Evolutionary conservation across 2,329 filamentous ascomycete species (phyloP).

Genomic region (Clonostachys sp.): DNA sequence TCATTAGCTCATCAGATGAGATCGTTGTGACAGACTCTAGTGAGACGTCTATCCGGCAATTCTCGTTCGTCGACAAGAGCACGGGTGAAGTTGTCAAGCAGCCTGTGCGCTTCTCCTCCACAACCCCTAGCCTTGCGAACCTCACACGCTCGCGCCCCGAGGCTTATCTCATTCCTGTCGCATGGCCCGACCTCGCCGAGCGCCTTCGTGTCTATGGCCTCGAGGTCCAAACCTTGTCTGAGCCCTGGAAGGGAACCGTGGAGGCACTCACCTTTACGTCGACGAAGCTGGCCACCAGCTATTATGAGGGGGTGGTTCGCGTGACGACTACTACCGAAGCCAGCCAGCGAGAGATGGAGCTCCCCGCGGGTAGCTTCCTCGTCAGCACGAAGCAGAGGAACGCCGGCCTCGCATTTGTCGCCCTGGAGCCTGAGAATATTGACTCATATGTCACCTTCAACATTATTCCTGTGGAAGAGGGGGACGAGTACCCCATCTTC

Average conservation of each 20-base stretch:
- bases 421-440: slow-evolving; percentile 22
- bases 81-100: slow-evolving; percentile 15
- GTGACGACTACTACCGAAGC: slow-evolving; percentile 12
- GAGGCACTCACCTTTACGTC: slow-evolving; percentile 18
- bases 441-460: slow-evolving; percentile 23
- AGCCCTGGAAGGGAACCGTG: slow-evolving; percentile 14
- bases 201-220: slow-evolving; percentile 15
- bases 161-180: slow-evolving; percentile 19
- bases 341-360: slow-evolving; percentile 6
- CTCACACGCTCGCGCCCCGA: slow-evolving; percentile 20
- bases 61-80: slow-evolving; percentile 17
- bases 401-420: slow-evolving; percentile 17
- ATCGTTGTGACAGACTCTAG: slow-evolving; percentile 19
- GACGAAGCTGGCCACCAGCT: slow-evolving; percentile 8
- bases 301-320: slow-evolving; percentile 18
- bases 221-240: slow-evolving; percentile 12
- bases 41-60: slow-evolving; percentile 9
- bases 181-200: slow-evolving; percentile 18
- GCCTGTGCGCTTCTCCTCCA: slow-evolving; percentile 18
- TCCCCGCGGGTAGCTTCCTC: slow-evolving; percentile 20
- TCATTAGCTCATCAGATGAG: slow-evolving; percentile 15
- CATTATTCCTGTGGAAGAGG: slow-evolving; percentile 16
- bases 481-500: slow-evolving; percentile 22
- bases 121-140: slow-evolving; percentile 17
- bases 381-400: slow-evolving; percentile 24